Conservation (phyloP, 2,329 filamentous ascomycete species). For the Coleophoma cylindrospora region DNA sequence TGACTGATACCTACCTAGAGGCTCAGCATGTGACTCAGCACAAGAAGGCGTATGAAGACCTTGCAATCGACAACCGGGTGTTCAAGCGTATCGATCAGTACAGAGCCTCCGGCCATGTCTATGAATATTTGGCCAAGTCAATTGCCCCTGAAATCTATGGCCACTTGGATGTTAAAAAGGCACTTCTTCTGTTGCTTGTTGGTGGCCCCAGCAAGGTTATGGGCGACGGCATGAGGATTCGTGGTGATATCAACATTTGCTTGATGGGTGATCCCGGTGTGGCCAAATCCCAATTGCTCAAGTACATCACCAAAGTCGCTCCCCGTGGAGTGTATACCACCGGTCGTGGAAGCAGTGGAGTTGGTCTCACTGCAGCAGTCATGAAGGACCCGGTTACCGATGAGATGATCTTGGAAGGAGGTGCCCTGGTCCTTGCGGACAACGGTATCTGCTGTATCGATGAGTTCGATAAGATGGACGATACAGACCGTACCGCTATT, state of each 20-base stretch:
- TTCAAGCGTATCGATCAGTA: conserved; percentile 82
- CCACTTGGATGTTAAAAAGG: conserved; percentile 96
- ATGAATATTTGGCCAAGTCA: conserved; percentile 91
- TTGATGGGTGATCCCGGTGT: conserved; percentile 99
- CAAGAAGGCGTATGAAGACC: conserved; percentile 96
- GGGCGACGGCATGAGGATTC: conserved; percentile 97
- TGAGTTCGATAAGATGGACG: conserved; percentile 84
- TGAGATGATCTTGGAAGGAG: conserved; percentile 75
- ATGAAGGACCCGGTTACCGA: conserved; percentile 76
- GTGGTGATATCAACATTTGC: conserved; percentile 97
- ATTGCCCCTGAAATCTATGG: conserved; percentile 98
- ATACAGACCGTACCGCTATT: conserved; percentile 71
- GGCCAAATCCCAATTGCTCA: conserved; percentile 95
- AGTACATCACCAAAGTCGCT: conserved; percentile 97
- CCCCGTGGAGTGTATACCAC: conserved; percentile 82
- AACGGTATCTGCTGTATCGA: conserved; percentile 82
- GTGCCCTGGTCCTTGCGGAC: conserved; percentile 73
- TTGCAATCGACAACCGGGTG: conserved; percentile 75
- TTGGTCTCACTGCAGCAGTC: conserved; percentile 77
- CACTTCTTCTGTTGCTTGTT: conserved; percentile 88
- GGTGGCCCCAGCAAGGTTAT: conserved; percentile 95
- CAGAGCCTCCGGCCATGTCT: conserved; percentile 81
- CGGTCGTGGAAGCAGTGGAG: conserved; percentile 75
- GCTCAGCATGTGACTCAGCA: conserved; percentile 91
- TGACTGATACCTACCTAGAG: conserved; percentile 96